Evolutionary conservation across 1,284 basidiomycete species (phyloP), one percentile per base, ranked within the genome.

Genomic region (Afroboletus lepidellus): DNA sequence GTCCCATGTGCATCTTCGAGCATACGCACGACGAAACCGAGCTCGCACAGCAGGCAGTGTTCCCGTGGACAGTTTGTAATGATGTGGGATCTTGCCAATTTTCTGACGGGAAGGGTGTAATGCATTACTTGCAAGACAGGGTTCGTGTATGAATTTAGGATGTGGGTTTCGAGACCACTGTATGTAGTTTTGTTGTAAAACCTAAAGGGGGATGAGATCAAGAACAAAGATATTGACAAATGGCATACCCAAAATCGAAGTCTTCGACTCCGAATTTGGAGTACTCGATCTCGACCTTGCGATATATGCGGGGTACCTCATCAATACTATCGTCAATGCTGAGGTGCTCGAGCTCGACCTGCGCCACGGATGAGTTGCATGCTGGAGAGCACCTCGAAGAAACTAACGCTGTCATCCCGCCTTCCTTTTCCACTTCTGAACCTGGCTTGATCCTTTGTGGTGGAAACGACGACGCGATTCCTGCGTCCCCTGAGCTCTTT

Each of bases 191-290:
- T 85, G 70, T 97, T 97, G 72, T 94, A 97, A 67, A 92, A 97
- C 1, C 93, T 94, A 53, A n/a, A 46, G 16, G 32, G 12, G 16
- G 11, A 9, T 64, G 37, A 47, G 45, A 32, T 0, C 3, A 15
- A 38, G 29, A 32, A 16, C n/a, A 41, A 21, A 47, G 15, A 16
- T 30, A 24, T 30, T 29, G 3, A 27, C 1, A 30, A 3, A 45
- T 0, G 33, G 65, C 76, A 53, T 64, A 92, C 91, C 81, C 95
- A 66, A 99, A 99, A 69, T 99, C 97, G 65, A 99, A 99, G 71
- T 99, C 96, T 68, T 96, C 96, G 24, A 98, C 92, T n/a, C 96
- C 96, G 61, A 99, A 99, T 63, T 94, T 94, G 43, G 93, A 96
- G 70, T 99, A 99, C 71, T 97, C 94, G 65, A 99, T 99, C 70